A percentile compares a stretch with the other conserved stretches of the same genome.
Evolutionary conservation across 164 flowering plant species (phyloP).

Genomic region (Malania oleifera): DNA sequence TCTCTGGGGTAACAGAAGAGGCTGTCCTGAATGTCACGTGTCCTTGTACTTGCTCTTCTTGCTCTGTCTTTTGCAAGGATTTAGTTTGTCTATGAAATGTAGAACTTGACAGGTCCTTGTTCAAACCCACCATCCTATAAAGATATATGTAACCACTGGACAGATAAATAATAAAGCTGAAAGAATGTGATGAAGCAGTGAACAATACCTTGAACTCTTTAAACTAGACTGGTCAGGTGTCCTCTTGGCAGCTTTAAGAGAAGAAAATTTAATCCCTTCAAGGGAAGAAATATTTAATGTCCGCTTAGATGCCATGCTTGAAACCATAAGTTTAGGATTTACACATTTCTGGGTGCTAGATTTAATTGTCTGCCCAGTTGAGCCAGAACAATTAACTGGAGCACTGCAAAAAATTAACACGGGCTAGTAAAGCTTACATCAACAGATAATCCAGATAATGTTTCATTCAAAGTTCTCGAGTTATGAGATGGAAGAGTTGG

Average conservation of each 20-base stretch:
- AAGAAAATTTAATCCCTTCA: slow-evolving; percentile 21
- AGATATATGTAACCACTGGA: slow-evolving; percentile 6
- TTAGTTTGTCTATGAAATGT: slow-evolving; percentile 21
- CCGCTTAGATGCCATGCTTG: slow-evolving; percentile 18
- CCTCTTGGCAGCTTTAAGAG: slow-evolving; percentile 25
- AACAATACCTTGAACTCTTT: slow-evolving; percentile 38
- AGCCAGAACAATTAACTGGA: slow-evolving; percentile 20
- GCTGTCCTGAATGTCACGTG: slow-evolving; percentile 17
- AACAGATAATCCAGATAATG: background rate
- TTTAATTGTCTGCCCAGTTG: slow-evolving; percentile 20
- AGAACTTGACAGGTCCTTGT: slow-evolving; percentile 18
- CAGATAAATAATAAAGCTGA: background rate
- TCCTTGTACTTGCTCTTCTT: slow-evolving; percentile 12
- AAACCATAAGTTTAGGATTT: slow-evolving; percentile 19
- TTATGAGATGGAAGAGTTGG: background rate
- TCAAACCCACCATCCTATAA: slow-evolving; percentile 27
- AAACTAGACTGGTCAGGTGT: slow-evolving; percentile 29
- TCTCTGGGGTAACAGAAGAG: slow-evolving; percentile 21
- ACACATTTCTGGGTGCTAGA: slow-evolving; percentile 15
- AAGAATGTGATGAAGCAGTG: slow-evolving; percentile 1
- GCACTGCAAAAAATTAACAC: slow-evolving; percentile 27
- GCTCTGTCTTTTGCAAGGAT: slow-evolving; percentile 17
- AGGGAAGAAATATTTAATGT: slow-evolving; percentile 20
- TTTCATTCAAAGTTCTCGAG: background rate
- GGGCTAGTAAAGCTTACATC: background rate